These are phyloP conservation scores for Clitopilus passeckerianus DNA, from an alignment of 768 basidiomycete genomes.

Conservation along the genomic window DNA sequence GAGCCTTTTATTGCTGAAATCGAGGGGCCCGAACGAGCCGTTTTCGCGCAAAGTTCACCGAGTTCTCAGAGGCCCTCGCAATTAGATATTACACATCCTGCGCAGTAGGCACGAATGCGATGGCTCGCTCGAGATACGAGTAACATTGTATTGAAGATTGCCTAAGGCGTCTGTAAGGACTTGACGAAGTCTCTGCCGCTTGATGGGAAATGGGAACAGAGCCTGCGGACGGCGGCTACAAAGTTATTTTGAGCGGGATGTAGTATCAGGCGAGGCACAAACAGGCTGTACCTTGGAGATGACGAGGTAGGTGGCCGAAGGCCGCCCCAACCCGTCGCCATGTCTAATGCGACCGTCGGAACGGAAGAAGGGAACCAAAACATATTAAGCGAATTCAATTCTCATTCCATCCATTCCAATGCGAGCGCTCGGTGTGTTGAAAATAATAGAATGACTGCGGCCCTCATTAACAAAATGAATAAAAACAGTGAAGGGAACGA, in stretches of 20 bases:
- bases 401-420: background rate
- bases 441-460: background rate
- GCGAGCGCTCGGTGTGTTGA: background rate
- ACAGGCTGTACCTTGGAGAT: background rate
- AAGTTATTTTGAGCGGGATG: background rate
- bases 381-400: background rate
- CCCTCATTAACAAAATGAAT: background rate
- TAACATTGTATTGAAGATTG: background rate
- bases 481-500: background rate
- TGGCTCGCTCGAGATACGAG: background rate
- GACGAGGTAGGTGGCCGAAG: background rate
- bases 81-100: background rate
- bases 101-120: background rate
- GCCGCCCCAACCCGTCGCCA: background rate
- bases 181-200: background rate
- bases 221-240: background rate
- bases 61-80: background rate
- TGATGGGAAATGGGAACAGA: background rate
- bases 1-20: background rate
- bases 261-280: background rate
- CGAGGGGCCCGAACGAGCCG: background rate
- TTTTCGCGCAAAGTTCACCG: background rate
- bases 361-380: background rate
- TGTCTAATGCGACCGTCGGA: background rate
- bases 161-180: background rate